These are phyloP conservation scores for Neopestalotiopsis rosae DNA, from an alignment of 2,329 filamentous ascomycete species.

Conservation along the genomic window DNA sequence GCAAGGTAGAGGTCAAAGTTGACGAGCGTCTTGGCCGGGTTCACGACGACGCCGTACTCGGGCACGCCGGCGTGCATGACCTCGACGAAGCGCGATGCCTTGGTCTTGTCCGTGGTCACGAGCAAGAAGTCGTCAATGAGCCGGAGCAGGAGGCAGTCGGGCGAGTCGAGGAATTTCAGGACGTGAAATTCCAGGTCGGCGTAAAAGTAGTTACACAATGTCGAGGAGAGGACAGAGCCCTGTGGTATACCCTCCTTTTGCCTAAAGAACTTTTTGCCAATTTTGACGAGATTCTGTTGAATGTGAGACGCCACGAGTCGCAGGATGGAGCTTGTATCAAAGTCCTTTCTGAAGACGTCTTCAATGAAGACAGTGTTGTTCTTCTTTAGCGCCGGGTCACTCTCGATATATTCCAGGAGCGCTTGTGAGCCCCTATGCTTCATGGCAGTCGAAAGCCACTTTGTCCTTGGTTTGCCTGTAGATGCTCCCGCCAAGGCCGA, in stretches of 20 bases:
- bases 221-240: conserved; percentile 84
- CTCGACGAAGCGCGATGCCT: conserved; percentile 76
- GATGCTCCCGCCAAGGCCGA: conserved; percentile 26
- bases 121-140: conserved; percentile 94
- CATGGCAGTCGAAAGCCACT: conserved; percentile 60
- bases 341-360: conserved; percentile 61
- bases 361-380: conserved; percentile 81
- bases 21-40: conserved; percentile 77
- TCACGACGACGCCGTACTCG: conserved; percentile 81
- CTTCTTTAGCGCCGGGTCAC: conserved; percentile 46
- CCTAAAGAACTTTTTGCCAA: conserved; percentile 86
- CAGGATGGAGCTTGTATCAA: conserved; percentile 66
- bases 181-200: conserved; percentile 78
- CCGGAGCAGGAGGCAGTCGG: conserved; percentile 73
- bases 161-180: conserved; percentile 67
- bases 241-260: conserved; percentile 92
- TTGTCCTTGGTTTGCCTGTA: conserved; percentile 43
- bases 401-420: conserved; percentile 53
- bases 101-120: conserved; percentile 71
- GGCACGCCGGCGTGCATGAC: conserved; percentile 81
- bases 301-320: conserved; percentile 80
- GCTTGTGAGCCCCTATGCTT: conserved; percentile 44
- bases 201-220: conserved; percentile 96
- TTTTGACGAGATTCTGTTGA: conserved; percentile 82
- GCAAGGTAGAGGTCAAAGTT: conserved; percentile 76